Evolutionary conservation across 257 asterid species (phyloP), one percentile per base, ranked within the genome.

Genomic region (Plantago major): DNA sequence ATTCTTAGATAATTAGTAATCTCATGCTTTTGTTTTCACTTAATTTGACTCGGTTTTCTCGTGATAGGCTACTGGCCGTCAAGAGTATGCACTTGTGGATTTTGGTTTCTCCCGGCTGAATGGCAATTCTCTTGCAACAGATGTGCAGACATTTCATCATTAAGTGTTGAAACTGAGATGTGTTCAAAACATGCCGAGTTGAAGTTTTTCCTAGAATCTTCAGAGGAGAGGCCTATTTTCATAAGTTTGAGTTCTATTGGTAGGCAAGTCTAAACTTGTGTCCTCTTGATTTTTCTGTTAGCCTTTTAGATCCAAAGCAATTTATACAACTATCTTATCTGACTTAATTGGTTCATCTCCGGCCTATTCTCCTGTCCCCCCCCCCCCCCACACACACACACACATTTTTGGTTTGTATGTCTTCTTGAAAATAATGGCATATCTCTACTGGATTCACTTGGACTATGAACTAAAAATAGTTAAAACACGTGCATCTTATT

Each of bases 11-110:
- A 22, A 58, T 18, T 13, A 9, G 17, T 45, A 19, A 59, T 37
- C 28, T 26, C 44, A 17, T 53, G 10, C 71, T 0, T 55, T 10
- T 26, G 9, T 22, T 19, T 64, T 45, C 30, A 14, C 7, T n/a
- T 40, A 3, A 14, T 33, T 44, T 42, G 57, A 54, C 19, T 26
- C 19, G 63, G 48, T 71, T 38, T 68, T 52, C 12, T 48, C 38
- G 45, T 67, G 61, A 49, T 68, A 92, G 99, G 84, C 74, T 92
- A 92, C 76, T 92, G 99, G 99, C 96, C 99, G 61, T 74, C 96
- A 59, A 75, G 78, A 64, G 89, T 84, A 70, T 76, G 82, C 51
- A 93, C 80, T 75, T 92, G 93, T 84, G 99, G 99, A 51, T 92
- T 86, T 79, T 92, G 99, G 99, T 84, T 75, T 71, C 88, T 79